phyloP scores from a whole-genome alignment of 306 rosid genomes.

The Dryas alaskensis region DNA sequence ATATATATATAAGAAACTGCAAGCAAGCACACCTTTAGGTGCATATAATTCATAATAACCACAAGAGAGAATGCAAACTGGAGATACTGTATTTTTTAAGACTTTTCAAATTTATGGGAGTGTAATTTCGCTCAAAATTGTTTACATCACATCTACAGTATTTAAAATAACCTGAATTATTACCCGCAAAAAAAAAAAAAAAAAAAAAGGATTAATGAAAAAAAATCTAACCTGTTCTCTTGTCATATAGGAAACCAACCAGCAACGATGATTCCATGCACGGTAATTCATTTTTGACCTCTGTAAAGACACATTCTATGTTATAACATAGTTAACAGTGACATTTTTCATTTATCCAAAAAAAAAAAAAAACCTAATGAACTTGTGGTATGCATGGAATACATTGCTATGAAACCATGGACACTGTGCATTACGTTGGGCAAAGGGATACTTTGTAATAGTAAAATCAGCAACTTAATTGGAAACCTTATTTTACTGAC shows the following conservation, averaged over 20 bases:
- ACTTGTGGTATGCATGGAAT: not conserved
- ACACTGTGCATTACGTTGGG: not conserved
- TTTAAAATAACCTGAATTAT: not conserved
- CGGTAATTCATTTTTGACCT: conserved; percentile 90
- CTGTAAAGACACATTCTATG: conserved; percentile 43
- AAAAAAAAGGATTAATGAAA: not conserved
- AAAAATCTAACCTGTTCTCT: conserved; percentile 52
- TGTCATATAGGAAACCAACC: conserved; percentile 76
- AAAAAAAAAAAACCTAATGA: not conserved
- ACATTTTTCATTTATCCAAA: not conserved
- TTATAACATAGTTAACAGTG: conserved; percentile 5
- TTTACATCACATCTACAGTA: not conserved
- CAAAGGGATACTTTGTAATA: not conserved
- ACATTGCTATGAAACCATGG: not conserved
- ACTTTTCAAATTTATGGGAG: not conserved
- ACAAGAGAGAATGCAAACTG: not conserved
- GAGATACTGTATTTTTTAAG: not conserved
- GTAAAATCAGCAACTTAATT: not conserved
- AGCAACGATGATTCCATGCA: conserved; percentile 90
- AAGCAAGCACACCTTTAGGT: conserved; percentile 23
- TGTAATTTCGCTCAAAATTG: conserved; percentile 3
- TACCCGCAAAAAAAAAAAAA: not conserved
- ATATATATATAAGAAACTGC: too few relatives aligned
- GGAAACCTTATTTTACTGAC: not conserved
- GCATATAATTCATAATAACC: conserved; percentile 22